Base-by-base conservation (phyloP, 2,329 filamentous ascomycete genomes). In the Coniosporium tulheliwenetii region DNA sequence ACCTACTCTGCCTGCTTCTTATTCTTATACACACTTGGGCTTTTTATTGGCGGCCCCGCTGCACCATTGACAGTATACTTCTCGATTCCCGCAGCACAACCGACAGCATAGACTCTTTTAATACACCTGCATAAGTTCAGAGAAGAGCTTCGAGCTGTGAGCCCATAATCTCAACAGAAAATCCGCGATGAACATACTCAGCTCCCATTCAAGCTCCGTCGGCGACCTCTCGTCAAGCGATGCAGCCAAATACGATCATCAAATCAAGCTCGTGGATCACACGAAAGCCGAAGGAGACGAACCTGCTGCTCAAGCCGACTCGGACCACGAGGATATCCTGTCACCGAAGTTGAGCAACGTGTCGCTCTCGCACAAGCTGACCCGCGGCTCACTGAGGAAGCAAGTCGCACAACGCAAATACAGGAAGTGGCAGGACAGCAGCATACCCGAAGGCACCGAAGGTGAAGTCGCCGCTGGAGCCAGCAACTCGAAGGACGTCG, bases 191-290 rank as follows among this genome's bases (percentile, higher is more conserved):
- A 38, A 37, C n/a, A 31, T 35, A 10, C 30, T 36, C 12, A 30
- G 26, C 29, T 26, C 30, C 10, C 19, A 32, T 30, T 29, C 38
- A 29, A n/a, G 36, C 14, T 16, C 34, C 30, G 38, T 39, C 37
- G 9, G 31, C 34, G 37, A 31, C 30, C 32, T 37, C 8, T n/a
- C 37, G 13, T 37, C 39, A 38, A 47, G 35, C 36, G 56, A 57
- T 51, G 48, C 53, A 16, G 56, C 61, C 54, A 75, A 80, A 49
- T 80, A 79, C 52, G 77, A 81, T 51, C 81, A 84, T 58, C 77
- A 79, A 56, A 86, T 87, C 53, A 62, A 56, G 48, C 72, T 87
- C 32, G 66, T 83, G 48, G 79, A 85, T 56, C 61, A 62, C 38
- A 61, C 65, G 30, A 56, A 58, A 34, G 56, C 57, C 48, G 57